A percentile compares a stretch with the other conserved stretches of the same genome.
phyloP scores from a whole-genome alignment of 1,139 yeast species.

The Pichia sp. region DNA sequence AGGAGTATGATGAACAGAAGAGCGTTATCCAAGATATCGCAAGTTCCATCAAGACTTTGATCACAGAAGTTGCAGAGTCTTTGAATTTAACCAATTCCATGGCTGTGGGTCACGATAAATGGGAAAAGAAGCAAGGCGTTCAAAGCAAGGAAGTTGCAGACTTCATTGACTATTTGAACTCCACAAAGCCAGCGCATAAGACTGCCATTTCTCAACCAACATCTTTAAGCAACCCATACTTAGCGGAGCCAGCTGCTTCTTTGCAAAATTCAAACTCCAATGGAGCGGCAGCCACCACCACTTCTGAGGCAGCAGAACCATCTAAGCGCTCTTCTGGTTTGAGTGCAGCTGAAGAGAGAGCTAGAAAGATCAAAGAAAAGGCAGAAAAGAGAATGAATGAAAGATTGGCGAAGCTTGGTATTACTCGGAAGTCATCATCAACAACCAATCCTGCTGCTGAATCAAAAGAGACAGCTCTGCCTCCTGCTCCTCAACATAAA shows the following conservation, averaged over 20 bases:
- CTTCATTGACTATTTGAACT: slow-evolving; percentile 52
- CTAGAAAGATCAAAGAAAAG: slow-evolving; percentile 82
- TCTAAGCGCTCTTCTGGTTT: slow-evolving; percentile 11
- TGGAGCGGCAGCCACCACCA: not conserved
- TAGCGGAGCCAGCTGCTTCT: slow-evolving; percentile 4
- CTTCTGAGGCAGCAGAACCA: not conserved
- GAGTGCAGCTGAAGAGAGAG: slow-evolving; percentile 50
- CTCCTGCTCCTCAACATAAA: not conserved
- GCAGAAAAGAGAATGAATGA: slow-evolving; percentile 90
- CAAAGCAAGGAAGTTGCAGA: slow-evolving; percentile 53
- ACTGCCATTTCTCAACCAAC: slow-evolving; percentile 8
- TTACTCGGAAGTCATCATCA: slow-evolving; percentile 35
- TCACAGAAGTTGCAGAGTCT: slow-evolving; percentile 47
- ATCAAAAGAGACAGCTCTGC: not conserved
- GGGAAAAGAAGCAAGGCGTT: slow-evolving; percentile 84
- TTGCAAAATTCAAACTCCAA: not conserved
- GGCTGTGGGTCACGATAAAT: slow-evolving; percentile 57
- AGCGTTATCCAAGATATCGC: slow-evolving; percentile 66
- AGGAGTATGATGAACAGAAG: slow-evolving; percentile 50
- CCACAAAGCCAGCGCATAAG: slow-evolving; percentile 25
- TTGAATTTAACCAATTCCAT: slow-evolving; percentile 39
- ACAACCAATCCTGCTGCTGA: slow-evolving; percentile 1
- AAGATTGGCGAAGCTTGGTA: slow-evolving; percentile 76
- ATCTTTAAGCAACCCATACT: slow-evolving; percentile 8
- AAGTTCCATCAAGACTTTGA: slow-evolving; percentile 63